Percentiles rank a stretch among this genome's conserved stretches.
Evolutionary conservation across 129 eudicot species (phyloP).

Genomic region (Dittrichia graveolens): DNA sequence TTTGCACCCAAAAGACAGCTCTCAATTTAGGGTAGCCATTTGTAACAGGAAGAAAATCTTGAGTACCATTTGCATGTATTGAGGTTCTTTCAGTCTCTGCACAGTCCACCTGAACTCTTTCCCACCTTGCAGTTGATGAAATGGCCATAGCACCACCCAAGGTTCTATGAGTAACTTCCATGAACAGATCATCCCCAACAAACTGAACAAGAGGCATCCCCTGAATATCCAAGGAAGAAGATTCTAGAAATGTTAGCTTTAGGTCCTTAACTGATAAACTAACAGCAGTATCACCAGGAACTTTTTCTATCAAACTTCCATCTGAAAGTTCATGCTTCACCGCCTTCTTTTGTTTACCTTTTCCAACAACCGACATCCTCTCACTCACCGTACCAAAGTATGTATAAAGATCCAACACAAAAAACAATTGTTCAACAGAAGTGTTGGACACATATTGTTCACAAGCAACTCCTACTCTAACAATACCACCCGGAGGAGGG

Average conservation of each 20-base stretch:
- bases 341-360: constrained; percentile 37
- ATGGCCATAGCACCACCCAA: constrained; percentile 93
- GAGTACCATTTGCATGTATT: constrained; percentile 32
- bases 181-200: constrained; percentile 67
- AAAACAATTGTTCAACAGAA: constrained; percentile 88
- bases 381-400: constrained; percentile 78
- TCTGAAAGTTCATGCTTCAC: constrained; percentile 39
- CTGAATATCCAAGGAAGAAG: constrained; percentile 47
- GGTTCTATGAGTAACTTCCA: constrained; percentile 82
- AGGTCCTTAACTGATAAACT: constrained; percentile 64
- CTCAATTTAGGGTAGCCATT: constrained; percentile 62
- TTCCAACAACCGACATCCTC: constrained; percentile 62
- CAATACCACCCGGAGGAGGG: constrained; percentile 98
- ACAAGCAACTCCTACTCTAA: constrained; percentile 83
- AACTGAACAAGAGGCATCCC: constrained; percentile 82
- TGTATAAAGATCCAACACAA: constrained; percentile 79
- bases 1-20: constrained; percentile 90
- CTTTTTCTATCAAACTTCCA: constrained; percentile 61
- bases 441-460: constrained; percentile 81
- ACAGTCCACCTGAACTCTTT: constrained; percentile 79
- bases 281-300: constrained; percentile 94
- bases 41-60: constrained; percentile 36
- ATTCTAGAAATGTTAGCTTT: constrained; percentile 74
- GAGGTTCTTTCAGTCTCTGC: constrained; percentile 54
- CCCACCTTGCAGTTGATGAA: constrained; percentile 78